Evolutionary conservation across 1,284 basidiomycete species (phyloP).

Genomic region (Boletus smithii): DNA sequence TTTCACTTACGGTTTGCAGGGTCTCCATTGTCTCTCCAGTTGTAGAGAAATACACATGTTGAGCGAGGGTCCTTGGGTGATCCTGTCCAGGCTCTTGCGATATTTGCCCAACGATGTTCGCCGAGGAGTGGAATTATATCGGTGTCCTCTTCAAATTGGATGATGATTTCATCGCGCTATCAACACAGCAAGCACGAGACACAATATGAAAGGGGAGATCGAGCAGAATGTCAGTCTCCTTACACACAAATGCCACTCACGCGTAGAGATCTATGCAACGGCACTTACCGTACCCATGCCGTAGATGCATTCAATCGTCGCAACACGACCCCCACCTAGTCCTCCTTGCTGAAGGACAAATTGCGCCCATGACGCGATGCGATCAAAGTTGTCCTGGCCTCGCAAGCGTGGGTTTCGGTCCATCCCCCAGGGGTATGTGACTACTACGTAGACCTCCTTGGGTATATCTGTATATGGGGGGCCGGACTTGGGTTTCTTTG

Average conservation of each 20-base stretch:
- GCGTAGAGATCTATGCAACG: neutral
- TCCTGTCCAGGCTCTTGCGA: conserved; percentile 9
- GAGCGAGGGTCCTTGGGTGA: conserved; percentile 12
- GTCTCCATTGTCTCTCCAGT: conserved; percentile 33
- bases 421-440: conserved; percentile 27
- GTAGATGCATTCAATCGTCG: conserved; percentile 28
- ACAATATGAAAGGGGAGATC: neutral
- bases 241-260: neutral
- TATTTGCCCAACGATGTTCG: conserved; percentile 23
- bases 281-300: conserved; percentile 31
- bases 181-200: neutral
- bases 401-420: conserved; percentile 10
- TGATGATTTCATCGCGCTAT: conserved; percentile 31
- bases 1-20: conserved; percentile 30
- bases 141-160: conserved; percentile 28
- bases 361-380: conserved; percentile 26
- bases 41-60: conserved; percentile 30
- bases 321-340: conserved; percentile 8
- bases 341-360: conserved; percentile 25
- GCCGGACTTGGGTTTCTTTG: conserved; percentile 21
- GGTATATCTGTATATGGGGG: conserved; percentile 29
- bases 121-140: conserved; percentile 30
- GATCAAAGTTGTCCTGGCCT: conserved; percentile 16
- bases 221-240: conserved; percentile 2
- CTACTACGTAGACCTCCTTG: conserved; percentile 24